These are phyloP conservation scores for Marchantia paleacea DNA, from an alignment of 225 moss, liverwort and hornwort genomes.

Conservation along the genomic window DNA sequence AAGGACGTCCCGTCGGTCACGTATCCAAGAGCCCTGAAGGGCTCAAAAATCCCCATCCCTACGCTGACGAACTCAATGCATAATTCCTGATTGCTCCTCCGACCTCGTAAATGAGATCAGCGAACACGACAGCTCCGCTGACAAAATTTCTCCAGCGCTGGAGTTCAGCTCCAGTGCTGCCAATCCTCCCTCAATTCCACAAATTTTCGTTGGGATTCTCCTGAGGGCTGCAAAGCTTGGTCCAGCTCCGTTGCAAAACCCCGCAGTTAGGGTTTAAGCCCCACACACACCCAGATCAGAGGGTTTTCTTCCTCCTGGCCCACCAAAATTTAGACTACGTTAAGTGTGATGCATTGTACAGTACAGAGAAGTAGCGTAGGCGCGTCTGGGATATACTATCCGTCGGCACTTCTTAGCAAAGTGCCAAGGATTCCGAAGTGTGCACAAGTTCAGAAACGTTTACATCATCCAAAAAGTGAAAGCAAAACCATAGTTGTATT, in stretches of 20 bases:
- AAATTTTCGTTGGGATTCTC: not conserved
- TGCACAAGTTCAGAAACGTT: too few species aligned
- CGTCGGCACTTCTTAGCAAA: too few species aligned
- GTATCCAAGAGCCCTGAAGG: slow-evolving; percentile 85
- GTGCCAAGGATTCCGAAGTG: too few species aligned
- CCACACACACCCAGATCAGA: too few species aligned
- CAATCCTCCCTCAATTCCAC: not conserved
- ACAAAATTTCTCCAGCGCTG: not conserved
- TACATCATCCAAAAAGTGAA: too few species aligned
- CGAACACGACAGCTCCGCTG: not conserved
- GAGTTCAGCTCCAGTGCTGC: not conserved
- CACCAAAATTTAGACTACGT: too few species aligned
- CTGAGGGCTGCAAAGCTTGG: too few species aligned
- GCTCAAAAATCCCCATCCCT: slow-evolving; percentile 79
- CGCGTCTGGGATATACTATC: too few species aligned
- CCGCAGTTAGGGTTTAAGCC: slow-evolving; percentile 15
- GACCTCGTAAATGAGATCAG: not conserved
- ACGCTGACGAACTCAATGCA: not conserved
- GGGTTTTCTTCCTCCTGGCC: too few species aligned
- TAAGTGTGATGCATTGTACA: too few species aligned
- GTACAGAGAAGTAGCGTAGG: too few species aligned
- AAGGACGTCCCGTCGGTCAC: slow-evolving; percentile 71
- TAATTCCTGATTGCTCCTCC: not conserved
- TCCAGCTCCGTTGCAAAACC: not conserved
- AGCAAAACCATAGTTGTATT: too few species aligned